Base-by-base conservation (phyloP, 768 basidiomycete species). In the button mushroom (Agaricus bisporus) region DNA sequence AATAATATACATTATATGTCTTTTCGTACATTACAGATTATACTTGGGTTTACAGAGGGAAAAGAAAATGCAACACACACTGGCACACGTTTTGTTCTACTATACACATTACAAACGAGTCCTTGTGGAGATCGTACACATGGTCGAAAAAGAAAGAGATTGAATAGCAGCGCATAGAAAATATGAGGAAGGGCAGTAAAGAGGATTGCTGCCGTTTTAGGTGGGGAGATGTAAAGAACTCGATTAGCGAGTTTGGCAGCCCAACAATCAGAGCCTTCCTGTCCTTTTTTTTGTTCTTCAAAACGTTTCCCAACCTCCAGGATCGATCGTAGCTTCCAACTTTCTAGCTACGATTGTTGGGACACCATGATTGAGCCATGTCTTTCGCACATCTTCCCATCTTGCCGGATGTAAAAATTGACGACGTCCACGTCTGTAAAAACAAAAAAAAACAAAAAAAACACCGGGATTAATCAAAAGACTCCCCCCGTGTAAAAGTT, bases 281-380 rank as follows among this genome's bases (percentile, higher is more conserved):
- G 32, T 7, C 32, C 8, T 32, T 32, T 32, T 11, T 32, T 32
- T 29, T 29, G 5, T 29, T 32, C 32, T 32, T 32, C 32, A 95
- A 46, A 95, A 67, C 54, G 86, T 88, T 63, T 91, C 89, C 95
- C 94, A 98, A 18, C 94, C 94, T n/a, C 95, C 92, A 28, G 79
- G 85, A 64, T 97, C 95, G 14, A 91, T 77, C 12, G 82, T 83
- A 58, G 88, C 80, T 65, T 98, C 95, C 55, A 98, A 63, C 65
- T 90, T 91, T 48, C 97, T 77, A 3, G 97, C 91, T 20, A 95
- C 87, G 36, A 90, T 73, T 2, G 90, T 95, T 2, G 95, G 92
- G 42, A 98, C 87, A 10, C 86, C 85, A 55, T 98, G 93, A 49
- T 79, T 81, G 26, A 98, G 75, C 97, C 97, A 99, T 0, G 79